These are phyloP conservation scores for Neofusicoccum laricinum DNA, from an alignment of 2,329 filamentous ascomycete genomes.

Conservation along the genomic window DNA sequence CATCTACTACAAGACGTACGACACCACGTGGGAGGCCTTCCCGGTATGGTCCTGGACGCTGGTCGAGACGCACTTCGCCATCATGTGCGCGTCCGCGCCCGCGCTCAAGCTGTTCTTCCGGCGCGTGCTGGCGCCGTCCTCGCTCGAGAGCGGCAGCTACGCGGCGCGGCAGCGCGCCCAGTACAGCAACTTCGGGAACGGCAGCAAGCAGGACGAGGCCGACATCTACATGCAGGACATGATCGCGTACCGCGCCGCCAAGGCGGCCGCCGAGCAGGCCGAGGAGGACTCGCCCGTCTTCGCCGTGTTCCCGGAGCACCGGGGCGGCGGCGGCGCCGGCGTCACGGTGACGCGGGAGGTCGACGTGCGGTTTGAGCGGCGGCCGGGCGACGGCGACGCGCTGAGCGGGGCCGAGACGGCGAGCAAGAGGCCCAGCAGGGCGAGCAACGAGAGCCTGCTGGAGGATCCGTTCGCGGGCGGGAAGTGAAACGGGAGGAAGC, in stretches of 20 bases:
- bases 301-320: not conserved
- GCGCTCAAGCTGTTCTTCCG: conserved; percentile 42
- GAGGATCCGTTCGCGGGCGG: not conserved
- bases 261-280: not conserved
- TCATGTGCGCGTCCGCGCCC: conserved; percentile 45
- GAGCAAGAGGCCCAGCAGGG: not conserved
- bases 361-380: not conserved
- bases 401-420: not conserved
- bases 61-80: conserved; percentile 40
- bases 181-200: not conserved
- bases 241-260: not conserved
- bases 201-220: not conserved
- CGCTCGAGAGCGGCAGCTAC: not conserved
- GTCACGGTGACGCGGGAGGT: not conserved
- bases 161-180: not conserved
- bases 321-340: not conserved
- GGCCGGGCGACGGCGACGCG: not conserved
- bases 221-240: not conserved
- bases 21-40: conserved; percentile 40
- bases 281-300: not conserved
- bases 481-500: too few relatives aligned
- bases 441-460: not conserved
- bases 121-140: not conserved
- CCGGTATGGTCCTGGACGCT: conserved; percentile 42
- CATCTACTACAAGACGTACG: conserved; percentile 35